Percentiles rank a stretch among this genome's conserved stretches.
Evolutionary conservation across 2,329 filamentous ascomycete genomes (phyloP).

Genomic region (Alternaria angustiovoidea): DNA sequence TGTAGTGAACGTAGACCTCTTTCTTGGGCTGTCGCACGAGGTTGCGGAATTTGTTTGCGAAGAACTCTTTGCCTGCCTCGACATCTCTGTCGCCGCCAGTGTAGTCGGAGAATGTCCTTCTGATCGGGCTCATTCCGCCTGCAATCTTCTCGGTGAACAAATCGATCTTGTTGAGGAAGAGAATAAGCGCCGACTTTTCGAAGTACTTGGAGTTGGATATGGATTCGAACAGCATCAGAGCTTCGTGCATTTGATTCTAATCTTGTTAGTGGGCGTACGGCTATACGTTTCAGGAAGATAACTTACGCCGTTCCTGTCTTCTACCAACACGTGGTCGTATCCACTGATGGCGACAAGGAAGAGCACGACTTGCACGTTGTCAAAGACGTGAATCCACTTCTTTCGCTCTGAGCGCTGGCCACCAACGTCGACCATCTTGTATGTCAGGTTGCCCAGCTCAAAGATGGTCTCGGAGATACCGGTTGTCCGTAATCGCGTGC

Average conservation of each 20-base stretch:
- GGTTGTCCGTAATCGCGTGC: slow-evolving; percentile 88
- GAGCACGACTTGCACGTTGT: slow-evolving; percentile 89
- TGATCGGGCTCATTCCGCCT: slow-evolving; percentile 57
- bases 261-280: slow-evolving; percentile 15
- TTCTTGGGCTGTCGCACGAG: slow-evolving; percentile 60
- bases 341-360: slow-evolving; percentile 96
- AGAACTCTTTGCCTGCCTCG: slow-evolving; percentile 59
- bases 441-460: slow-evolving; percentile 88
- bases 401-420: slow-evolving; percentile 92
- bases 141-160: slow-evolving; percentile 60
- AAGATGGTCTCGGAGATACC: slow-evolving; percentile 97
- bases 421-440: slow-evolving; percentile 96
- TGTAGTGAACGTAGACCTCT: slow-evolving; percentile 62
- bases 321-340: slow-evolving; percentile 94
- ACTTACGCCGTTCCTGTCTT: slow-evolving; percentile 93
- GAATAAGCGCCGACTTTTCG: slow-evolving; percentile 60
- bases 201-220: slow-evolving; percentile 63
- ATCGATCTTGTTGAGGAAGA: slow-evolving; percentile 64
- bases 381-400: slow-evolving; percentile 98
- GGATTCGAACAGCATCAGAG: slow-evolving; percentile 62
- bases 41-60: slow-evolving; percentile 61
- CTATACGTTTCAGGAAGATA: neutral
- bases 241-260: slow-evolving; percentile 65
- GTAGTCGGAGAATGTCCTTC: slow-evolving; percentile 60
- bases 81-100: slow-evolving; percentile 55